Percentiles rank a stretch among this genome's conserved stretches.
Conservation (phyloP, 306 rosid species). For the Aeschynomene evenia region DNA sequence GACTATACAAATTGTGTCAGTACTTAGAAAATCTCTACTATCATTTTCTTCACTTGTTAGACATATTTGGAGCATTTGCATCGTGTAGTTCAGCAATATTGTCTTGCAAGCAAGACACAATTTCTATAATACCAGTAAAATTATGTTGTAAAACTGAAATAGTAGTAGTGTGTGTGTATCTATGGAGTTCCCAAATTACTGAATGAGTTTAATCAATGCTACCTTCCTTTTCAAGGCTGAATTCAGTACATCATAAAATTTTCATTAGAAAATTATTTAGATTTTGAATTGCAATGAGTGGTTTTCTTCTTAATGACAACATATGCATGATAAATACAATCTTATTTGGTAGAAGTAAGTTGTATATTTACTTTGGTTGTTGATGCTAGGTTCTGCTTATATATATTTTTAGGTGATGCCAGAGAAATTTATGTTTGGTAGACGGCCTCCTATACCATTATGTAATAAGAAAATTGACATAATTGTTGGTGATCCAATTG, state of each 20-base stretch:
- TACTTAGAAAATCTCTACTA: constrained; percentile 10
- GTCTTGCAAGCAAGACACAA: neutral
- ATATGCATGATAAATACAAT: neutral
- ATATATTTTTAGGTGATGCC: constrained; percentile 77
- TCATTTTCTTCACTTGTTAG: neutral
- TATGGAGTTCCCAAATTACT: neutral
- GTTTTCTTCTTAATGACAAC: neutral
- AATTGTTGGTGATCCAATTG: constrained; percentile 75
- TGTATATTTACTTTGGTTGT: constrained; percentile 34
- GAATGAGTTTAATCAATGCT: too few species aligned
- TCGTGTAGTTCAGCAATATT: constrained; percentile 2
- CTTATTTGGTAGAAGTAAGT: constrained; percentile 7
- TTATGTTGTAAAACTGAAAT: constrained; percentile 19
- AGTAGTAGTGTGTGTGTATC: neutral
- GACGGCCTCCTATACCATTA: constrained; percentile 78
- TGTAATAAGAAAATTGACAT: constrained; percentile 68
- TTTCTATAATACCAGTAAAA: neutral
- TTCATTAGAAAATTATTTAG: neutral
- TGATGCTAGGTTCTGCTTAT: constrained; percentile 25
- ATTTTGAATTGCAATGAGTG: neutral
- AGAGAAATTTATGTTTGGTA: constrained; percentile 62
- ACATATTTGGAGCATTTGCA: constrained; percentile 20
- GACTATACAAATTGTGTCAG: neutral
- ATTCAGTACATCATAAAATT: neutral
- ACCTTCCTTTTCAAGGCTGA: constrained; percentile 4